These are phyloP conservation scores for Tolypocladium capitatum DNA, from an alignment of 2,329 filamentous ascomycete genomes.

Conservation along the genomic window DNA sequence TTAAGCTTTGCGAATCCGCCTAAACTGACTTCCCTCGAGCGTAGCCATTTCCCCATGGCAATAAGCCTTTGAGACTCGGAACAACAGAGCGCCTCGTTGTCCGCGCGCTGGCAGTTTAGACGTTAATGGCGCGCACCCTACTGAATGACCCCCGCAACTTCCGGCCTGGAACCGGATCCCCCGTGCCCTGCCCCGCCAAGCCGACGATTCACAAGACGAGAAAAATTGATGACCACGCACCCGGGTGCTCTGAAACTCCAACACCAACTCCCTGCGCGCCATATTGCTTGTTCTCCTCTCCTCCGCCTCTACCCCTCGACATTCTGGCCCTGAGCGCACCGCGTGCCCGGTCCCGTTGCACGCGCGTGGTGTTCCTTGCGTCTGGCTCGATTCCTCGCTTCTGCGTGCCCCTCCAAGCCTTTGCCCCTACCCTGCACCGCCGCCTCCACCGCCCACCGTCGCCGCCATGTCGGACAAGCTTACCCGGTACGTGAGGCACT, in stretches of 20 bases:
- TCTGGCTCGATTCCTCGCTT: neutral
- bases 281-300: constrained; percentile 1
- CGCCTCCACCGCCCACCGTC: constrained; percentile 5
- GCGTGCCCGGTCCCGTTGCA: constrained; percentile 7
- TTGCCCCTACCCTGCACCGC: constrained; percentile 2
- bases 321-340: constrained; percentile 1
- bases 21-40: too few relatives aligned
- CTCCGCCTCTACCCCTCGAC: constrained; percentile 1
- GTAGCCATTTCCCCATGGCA: too few relatives aligned
- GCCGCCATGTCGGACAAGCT: constrained; percentile 79
- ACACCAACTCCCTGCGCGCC: constrained; percentile 6
- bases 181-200: constrained; percentile 16
- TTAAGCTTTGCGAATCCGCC: too few relatives aligned
- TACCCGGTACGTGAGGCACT: constrained; percentile 59
- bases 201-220: constrained; percentile 24
- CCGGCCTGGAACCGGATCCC: too few relatives aligned
- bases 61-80: too few relatives aligned
- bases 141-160: too few relatives aligned
- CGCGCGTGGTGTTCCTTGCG: neutral
- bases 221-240: constrained; percentile 27
- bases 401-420: neutral
- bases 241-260: constrained; percentile 6
- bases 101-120: too few relatives aligned
- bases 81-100: too few relatives aligned
- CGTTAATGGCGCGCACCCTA: too few relatives aligned